Evolutionary conservation across 2,329 filamentous ascomycete species (phyloP).

Genomic region (Monascus ruber): DNA sequence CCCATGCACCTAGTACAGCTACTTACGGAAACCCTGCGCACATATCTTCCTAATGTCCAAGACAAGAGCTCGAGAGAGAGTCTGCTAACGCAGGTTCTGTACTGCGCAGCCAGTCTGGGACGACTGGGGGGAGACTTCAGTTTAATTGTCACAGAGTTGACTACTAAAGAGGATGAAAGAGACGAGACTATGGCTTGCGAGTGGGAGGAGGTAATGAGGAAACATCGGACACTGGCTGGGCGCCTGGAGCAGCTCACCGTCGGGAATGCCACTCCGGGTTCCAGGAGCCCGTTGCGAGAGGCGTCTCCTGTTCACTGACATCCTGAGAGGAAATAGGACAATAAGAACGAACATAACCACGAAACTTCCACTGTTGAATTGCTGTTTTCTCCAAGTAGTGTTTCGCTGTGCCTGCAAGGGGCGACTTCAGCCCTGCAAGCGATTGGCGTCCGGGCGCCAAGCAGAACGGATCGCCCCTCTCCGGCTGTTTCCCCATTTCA

Average conservation of each 20-base stretch:
- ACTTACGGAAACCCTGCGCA: conserved; percentile 61
- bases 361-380: no score
- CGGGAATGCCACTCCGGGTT: conserved; percentile 7
- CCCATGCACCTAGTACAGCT: conserved; percentile 72
- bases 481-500: no score
- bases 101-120: conserved; percentile 83
- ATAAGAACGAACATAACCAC: no score
- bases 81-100: conserved; percentile 81
- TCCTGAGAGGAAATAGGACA: no score
- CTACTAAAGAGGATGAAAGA: conserved; percentile 20
- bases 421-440: no score
- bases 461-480: no score
- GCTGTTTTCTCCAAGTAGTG: no score
- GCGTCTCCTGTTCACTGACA: conserved; percentile 7
- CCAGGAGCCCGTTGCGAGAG: conserved; percentile 8
- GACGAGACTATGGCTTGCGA: conserved; percentile 42
- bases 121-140: conserved; percentile 87
- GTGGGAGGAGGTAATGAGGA: conserved; percentile 82
- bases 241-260: conserved; percentile 38
- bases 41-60: conserved; percentile 69
- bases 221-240: conserved; percentile 74
- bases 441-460: no score
- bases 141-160: conserved; percentile 61
- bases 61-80: conserved; percentile 76
- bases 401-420: no score